Conservation (phyloP, 768 basidiomycete species). For the Tricholoma saponaceum region DNA sequence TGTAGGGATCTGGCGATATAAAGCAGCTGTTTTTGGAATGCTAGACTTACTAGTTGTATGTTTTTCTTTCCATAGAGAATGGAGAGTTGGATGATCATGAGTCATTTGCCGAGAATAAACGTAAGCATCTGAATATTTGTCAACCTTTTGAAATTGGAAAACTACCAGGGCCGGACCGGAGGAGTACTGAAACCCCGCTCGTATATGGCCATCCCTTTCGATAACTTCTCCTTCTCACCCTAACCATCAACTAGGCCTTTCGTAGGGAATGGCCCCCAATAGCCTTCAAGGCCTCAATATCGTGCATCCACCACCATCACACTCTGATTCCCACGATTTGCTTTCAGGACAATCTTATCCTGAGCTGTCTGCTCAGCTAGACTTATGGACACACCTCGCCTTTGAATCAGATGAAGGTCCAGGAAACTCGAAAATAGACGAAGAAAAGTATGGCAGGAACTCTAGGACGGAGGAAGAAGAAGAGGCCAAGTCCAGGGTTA, state of each 20-base stretch:
- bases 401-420: constrained; percentile 75
- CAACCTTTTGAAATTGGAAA: too few relatives aligned
- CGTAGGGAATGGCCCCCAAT: constrained; percentile 44
- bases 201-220: neutral
- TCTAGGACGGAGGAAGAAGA: constrained; percentile 42
- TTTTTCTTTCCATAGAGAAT: too few relatives aligned
- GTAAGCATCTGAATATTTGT: too few relatives aligned
- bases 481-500: constrained; percentile 30
- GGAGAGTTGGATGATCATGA: too few relatives aligned
- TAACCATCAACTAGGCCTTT: neutral
- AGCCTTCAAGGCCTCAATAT: constrained; percentile 79
- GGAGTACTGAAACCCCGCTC: neutral
- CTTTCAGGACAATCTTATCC: constrained; percentile 62
- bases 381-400: constrained; percentile 78
- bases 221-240: neutral
- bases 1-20: too few relatives aligned
- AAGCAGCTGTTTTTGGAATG: too few relatives aligned
- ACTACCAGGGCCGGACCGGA: too few relatives aligned
- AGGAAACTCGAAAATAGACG: constrained; percentile 28
- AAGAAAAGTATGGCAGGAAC: constrained; percentile 31
- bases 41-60: too few relatives aligned
- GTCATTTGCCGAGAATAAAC: too few relatives aligned
- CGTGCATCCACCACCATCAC: constrained; percentile 50
- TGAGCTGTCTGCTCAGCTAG: constrained; percentile 73
- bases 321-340: constrained; percentile 50